phyloP scores from a whole-genome alignment of 805 yeast species.

The Candida krabiensis region DNA sequence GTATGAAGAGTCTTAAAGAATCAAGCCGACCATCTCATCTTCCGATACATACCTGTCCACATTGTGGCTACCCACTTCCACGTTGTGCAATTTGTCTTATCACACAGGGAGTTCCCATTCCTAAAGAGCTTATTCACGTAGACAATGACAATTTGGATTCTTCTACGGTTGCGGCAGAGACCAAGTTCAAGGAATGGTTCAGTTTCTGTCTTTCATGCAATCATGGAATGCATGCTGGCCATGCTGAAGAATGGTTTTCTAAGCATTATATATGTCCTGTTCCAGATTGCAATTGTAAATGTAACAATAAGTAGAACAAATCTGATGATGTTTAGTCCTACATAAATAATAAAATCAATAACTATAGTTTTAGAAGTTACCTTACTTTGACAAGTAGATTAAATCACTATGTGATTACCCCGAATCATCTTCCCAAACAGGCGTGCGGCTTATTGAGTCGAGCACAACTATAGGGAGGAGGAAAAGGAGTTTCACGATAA shows the following conservation, averaged over 20 bases:
- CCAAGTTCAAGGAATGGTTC: constrained; percentile 75
- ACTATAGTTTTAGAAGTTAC: too few relatives aligned
- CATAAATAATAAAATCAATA: too few relatives aligned
- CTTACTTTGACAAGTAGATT: too few relatives aligned
- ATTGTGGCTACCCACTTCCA: constrained; percentile 86
- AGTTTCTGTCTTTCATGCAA: constrained; percentile 88
- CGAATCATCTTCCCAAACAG: too few relatives aligned
- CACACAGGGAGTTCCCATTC: constrained; percentile 69
- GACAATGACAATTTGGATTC: constrained; percentile 18
- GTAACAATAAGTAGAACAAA: constrained; percentile 50
- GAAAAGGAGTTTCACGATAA: neutral
- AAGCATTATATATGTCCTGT: constrained; percentile 89
- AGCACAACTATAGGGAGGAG: neutral
- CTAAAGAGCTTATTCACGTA: constrained; percentile 37
- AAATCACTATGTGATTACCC: too few relatives aligned
- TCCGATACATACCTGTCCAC: constrained; percentile 54
- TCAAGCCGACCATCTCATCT: constrained; percentile 3
- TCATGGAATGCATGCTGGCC: constrained; percentile 94
- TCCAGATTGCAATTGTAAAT: constrained; percentile 85
- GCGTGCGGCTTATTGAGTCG: too few relatives aligned
- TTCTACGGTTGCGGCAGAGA: constrained; percentile 31
- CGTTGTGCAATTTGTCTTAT: constrained; percentile 87
- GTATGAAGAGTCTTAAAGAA: constrained; percentile 7
- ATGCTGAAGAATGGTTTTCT: constrained; percentile 94
- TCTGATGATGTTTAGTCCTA: too few relatives aligned